A percentile compares a stretch with the other conserved stretches of the same genome.
Evolutionary conservation across 345 rosid genomes (phyloP).

Genomic region (Bretschneidera sinensis): DNA sequence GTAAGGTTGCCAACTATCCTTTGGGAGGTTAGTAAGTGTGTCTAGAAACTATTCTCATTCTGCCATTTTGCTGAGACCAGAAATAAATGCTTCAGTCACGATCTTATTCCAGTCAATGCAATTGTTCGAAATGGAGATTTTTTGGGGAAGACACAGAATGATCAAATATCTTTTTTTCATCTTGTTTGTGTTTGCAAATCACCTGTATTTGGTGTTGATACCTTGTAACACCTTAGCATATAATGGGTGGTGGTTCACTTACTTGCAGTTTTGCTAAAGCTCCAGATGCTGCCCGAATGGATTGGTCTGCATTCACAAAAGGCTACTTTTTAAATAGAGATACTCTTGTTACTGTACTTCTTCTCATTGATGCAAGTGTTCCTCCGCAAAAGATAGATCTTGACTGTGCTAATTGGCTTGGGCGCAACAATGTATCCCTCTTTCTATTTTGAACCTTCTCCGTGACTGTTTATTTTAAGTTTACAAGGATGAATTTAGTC

Average conservation of each 20-base stretch:
- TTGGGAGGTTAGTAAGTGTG: no score
- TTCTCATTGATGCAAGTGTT: constrained; percentile 84
- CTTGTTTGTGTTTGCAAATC: no score
- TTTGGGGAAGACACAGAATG: no score
- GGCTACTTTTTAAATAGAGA: constrained; percentile 87
- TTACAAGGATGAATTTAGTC: neutral
- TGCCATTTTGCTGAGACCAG: no score
- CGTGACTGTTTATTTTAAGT: neutral
- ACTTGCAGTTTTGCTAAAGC: constrained; percentile 73
- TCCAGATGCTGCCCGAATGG: constrained; percentile 69
- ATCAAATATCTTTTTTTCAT: no score
- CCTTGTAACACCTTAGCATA: no score
- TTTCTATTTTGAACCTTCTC: neutral
- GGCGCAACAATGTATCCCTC: constrained; percentile 62
- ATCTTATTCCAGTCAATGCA: no score
- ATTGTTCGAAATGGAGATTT: no score
- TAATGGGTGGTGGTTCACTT: neutral
- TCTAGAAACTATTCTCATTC: no score
- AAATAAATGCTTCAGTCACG: no score
- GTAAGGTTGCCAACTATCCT: no score
- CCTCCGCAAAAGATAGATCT: constrained; percentile 91
- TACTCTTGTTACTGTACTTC: constrained; percentile 67
- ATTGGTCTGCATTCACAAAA: constrained; percentile 92
- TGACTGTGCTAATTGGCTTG: constrained; percentile 96
- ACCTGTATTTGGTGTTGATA: neutral